Evolutionary conservation across 768 basidiomycete genomes (phyloP), one percentile per base, ranked within the genome.

Genomic region (Kwoniella sp.): DNA sequence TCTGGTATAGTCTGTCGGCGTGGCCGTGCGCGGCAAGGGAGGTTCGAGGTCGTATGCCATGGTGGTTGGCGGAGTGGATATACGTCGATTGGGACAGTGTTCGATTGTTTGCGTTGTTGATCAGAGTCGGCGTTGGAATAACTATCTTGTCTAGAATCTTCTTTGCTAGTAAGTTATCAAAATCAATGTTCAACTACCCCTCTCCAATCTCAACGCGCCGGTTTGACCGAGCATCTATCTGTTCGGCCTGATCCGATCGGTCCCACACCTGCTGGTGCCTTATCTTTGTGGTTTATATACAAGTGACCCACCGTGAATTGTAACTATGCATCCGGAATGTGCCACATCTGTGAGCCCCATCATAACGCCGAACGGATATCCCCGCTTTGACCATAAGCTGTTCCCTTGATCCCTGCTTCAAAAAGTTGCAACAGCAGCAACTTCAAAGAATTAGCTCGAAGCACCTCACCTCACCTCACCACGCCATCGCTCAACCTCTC

Each of bases 1-100:
- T 37, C 78, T 59, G 26, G 68, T 66, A 48, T 81, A 81, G 51
- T 78, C 79, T 37, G 68, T 52, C 2, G 76, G 75, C 2, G 76
- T 77, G 1, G 59, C 60, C 2, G 69, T 61, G 13, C 52, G 41
- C 17, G 66, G 58, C 8, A 60, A 31, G 20, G 47, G 61, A 8
- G 58, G 58, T 17, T 67, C 66, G 23, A 67, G 66, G 4, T 55
- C 55, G 60, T 67, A 67, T 51, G 58, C 55, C 66, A 67, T 67
- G 29, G 20, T 59, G 13, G 34, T 37, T 37, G 34, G 34, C 20
- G n/a, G 20, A 51, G 48, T 5, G 20, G 48, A 51, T 51, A 26
- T 12, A 11, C 41, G n/a, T n/a, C n/a, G n/a, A n/a, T n/a, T n/a
- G n/a, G n/a, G n/a, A n/a, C n/a, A n/a, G n/a, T n/a, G n/a, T n/a